Base-by-base conservation (phyloP, 1,139 yeast species). In the Pichia sorboxylosa region DNA sequence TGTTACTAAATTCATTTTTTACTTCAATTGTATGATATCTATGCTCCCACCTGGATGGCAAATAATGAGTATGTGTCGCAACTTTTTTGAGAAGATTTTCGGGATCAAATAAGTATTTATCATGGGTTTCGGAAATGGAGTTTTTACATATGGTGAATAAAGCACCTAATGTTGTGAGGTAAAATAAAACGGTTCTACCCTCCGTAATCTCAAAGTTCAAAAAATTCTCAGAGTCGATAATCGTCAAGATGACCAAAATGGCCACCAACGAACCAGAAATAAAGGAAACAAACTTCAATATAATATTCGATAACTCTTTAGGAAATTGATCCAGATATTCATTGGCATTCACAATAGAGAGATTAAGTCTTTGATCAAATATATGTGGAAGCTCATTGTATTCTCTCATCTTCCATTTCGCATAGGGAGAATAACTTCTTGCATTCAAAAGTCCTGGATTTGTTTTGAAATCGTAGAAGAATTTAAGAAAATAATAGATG, bases 341-440 rank as follows among this genome's bases (percentile, higher is more conserved):
- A 32, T 80, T 70, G 0, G 98, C 95, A 3, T 87, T 75, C 10
- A 73, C 80, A 27, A 73, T 69, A 30, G 96, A 82, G 43, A 82
- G 57, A 33, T 76, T 81, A 27, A 92, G 58, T 31, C 99, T 63
- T 44, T 77, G 73, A 37, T 74, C 74, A 54, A 90, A 90, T 26
- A 90, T 65, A 55, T 90, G 98, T 26, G 84, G 84, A 14, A 90
- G 63, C 53, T 90, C 99, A 52, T 90, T 90, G 52, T 81, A 84
- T 51, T 90, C 98, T 36, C 98, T 64, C 49, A 92, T 69, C 52
- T 79, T 83, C 97, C 98, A 90, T 49, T 83, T 90, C 0, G 97
- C 96, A 54, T 73, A 70, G 0, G 96, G 96, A 0, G 97, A 84
- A 49, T 84, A 90, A 47, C 84, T 94, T 31, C 98, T 64, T 2